phyloP scores from a whole-genome alignment of 2,329 filamentous ascomycete genomes.

The Taxawa tesnikishii region DNA sequence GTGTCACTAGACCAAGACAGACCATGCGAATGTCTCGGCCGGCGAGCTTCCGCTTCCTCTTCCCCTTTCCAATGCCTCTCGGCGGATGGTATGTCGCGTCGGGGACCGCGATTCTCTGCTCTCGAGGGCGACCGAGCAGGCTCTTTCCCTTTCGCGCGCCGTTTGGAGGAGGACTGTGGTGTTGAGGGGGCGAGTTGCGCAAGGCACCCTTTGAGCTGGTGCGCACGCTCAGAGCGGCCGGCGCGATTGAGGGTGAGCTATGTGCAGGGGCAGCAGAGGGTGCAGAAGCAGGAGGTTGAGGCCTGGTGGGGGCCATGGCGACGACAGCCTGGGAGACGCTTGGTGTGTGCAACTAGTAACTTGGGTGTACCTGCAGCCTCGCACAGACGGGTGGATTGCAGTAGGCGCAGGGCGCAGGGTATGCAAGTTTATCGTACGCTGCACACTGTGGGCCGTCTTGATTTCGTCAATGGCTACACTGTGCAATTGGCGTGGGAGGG shows the following conservation, averaged over 20 bases:
- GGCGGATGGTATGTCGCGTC: not conserved
- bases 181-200: not conserved
- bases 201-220: not conserved
- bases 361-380: not conserved
- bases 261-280: too few relatives aligned
- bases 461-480: too few relatives aligned
- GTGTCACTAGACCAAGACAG: constrained; percentile 69
- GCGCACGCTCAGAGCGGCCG: too few relatives aligned
- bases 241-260: too few relatives aligned
- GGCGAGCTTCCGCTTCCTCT: not conserved
- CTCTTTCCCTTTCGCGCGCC: not conserved
- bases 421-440: not conserved
- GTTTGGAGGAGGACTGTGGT: not conserved
- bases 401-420: not conserved
- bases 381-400: not conserved
- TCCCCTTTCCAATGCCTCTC: not conserved
- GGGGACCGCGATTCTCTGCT: not conserved
- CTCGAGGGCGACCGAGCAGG: not conserved
- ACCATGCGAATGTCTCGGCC: constrained; percentile 57
- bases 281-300: too few relatives aligned
- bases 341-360: not conserved
- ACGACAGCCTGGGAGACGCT: not conserved
- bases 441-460: too few relatives aligned
- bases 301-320: not conserved
- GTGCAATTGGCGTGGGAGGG: too few relatives aligned